Evolutionary conservation across 257 asterid genomes (phyloP).

Genomic region (Solanum stenotomum): DNA sequence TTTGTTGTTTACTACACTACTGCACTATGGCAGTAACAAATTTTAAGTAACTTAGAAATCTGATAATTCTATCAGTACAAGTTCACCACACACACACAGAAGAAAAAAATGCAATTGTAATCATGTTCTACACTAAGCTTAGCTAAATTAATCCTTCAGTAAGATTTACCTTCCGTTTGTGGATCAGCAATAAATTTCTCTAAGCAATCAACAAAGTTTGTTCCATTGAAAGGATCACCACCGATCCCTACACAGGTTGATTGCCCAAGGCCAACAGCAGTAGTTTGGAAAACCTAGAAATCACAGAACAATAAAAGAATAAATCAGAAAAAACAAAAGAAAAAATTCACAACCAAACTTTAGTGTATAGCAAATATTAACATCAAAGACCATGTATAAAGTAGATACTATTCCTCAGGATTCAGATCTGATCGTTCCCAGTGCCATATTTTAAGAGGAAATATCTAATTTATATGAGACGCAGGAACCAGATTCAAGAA

Average conservation of each 20-base stretch:
- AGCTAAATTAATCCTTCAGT: neutral
- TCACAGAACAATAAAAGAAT: neutral
- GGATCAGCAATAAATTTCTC: slow-evolving; percentile 88
- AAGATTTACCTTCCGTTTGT: slow-evolving; percentile 75
- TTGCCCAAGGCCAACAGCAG: slow-evolving; percentile 97
- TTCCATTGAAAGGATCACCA: slow-evolving; percentile 98
- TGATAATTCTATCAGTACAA: neutral
- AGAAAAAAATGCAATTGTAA: neutral
- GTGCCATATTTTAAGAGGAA: neutral
- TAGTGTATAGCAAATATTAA: neutral
- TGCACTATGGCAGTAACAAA: neutral
- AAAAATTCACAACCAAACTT: neutral
- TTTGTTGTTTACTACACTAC: neutral
- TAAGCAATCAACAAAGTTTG: slow-evolving; percentile 93
- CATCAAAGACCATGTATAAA: neutral
- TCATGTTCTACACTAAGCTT: neutral
- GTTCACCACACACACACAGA: neutral
- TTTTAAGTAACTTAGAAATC: neutral
- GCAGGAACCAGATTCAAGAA: neutral
- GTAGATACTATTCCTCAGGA: neutral
- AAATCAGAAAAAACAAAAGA: neutral
- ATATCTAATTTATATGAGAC: neutral
- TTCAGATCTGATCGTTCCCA: neutral
- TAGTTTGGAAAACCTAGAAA: slow-evolving; percentile 88
- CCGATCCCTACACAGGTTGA: slow-evolving; percentile 96